Percentiles rank a stretch among this genome's conserved stretches.
These are phyloP conservation scores for Circinella umbellata DNA, from an alignment of 371 early-diverging fungal species.

Conservation along the genomic window DNA sequence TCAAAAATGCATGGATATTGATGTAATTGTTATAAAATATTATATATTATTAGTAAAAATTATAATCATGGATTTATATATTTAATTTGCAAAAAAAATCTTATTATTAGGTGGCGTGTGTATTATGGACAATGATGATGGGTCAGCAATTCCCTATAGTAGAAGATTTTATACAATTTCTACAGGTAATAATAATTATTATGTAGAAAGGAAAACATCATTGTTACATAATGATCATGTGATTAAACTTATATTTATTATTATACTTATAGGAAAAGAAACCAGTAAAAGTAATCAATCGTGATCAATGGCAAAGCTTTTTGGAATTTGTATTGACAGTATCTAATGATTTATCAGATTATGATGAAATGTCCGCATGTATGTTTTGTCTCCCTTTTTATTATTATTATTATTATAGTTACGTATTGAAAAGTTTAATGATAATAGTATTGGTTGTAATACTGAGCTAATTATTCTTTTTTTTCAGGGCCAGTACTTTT, in stretches of 20 bases:
- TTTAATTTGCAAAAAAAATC: background rate
- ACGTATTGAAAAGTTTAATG: no score
- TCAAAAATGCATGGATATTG: conserved; percentile 70
- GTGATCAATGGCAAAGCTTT: conserved; percentile 78
- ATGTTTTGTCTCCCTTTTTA: conserved; percentile 18
- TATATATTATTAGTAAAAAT: no score
- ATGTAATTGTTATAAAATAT: conserved; percentile 49
- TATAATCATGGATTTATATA: background rate
- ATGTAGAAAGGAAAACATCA: no score
- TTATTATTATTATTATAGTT: background rate
- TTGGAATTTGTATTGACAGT: conserved; percentile 66
- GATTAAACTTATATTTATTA: no score
- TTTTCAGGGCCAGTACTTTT: conserved; percentile 67
- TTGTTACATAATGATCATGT: no score
- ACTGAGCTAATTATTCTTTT: no score
- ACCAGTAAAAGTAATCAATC: conserved; percentile 72
- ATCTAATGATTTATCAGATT: conserved; percentile 54
- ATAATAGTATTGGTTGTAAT: no score
- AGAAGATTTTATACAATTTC: conserved; percentile 54
- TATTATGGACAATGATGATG: conserved; percentile 61
- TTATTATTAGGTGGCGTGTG: conserved; percentile 52
- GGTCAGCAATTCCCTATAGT: conserved; percentile 50
- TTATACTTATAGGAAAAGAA: conserved; percentile 37
- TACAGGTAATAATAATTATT: conserved; percentile 33
- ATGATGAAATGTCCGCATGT: conserved; percentile 78